These are phyloP conservation scores for Henckelia pumila DNA, from an alignment of 257 asterid genomes.

Conservation along the genomic window DNA sequence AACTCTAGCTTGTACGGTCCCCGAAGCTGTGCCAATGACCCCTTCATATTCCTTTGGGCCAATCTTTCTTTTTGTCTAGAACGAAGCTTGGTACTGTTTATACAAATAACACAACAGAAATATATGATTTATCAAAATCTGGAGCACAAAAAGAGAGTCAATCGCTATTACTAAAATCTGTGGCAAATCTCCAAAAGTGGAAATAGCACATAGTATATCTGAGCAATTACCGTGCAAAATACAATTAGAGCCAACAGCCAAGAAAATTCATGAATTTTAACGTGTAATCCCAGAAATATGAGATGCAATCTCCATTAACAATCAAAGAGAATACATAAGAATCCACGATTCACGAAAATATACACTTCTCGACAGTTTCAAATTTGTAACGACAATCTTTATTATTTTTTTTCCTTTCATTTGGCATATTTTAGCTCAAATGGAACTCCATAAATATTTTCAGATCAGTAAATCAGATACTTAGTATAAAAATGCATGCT, in stretches of 20 bases:
- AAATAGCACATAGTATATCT: conserved; percentile 6
- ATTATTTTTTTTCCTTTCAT: background rate
- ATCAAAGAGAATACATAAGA: background rate
- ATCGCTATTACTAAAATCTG: background rate
- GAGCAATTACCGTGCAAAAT: conserved; percentile 27
- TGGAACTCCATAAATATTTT: background rate
- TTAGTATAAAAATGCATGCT: background rate
- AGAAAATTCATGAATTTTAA: background rate
- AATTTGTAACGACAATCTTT: background rate
- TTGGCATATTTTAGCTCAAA: background rate
- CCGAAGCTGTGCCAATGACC: conserved; percentile 33
- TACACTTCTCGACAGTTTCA: background rate
- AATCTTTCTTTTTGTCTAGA: conserved; percentile 79
- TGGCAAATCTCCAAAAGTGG: background rate
- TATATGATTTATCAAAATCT: conserved; percentile 1
- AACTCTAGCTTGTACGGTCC: conserved; percentile 32
- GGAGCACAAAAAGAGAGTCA: conserved; percentile 9
- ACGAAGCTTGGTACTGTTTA: conserved; percentile 76
- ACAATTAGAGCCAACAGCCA: background rate
- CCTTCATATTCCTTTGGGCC: conserved; percentile 46
- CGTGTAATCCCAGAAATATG: background rate
- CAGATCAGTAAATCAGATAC: background rate
- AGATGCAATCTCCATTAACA: background rate
- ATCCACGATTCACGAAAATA: background rate
- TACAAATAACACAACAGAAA: conserved; percentile 17